These are phyloP conservation scores for Stevia rebaudiana DNA, from an alignment of 140 eudicot genomes.

Conservation along the genomic window DNA sequence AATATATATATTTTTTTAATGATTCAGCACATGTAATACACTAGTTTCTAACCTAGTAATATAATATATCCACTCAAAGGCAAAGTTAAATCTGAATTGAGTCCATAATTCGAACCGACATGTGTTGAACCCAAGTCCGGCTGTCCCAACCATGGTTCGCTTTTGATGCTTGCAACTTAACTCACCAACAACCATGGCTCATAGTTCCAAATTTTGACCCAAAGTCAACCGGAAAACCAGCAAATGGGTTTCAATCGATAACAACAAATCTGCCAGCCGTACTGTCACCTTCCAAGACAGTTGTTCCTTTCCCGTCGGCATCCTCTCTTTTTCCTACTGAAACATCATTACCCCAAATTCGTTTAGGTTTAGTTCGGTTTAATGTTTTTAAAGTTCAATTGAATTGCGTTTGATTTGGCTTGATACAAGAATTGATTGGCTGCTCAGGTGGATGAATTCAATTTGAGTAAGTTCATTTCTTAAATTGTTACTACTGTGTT, in stretches of 20 bases:
- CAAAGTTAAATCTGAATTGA: too few species aligned
- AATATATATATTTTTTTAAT: too few species aligned
- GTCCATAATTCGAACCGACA: not conserved
- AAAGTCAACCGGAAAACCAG: constrained; percentile 10
- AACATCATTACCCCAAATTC: not conserved
- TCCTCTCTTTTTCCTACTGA: constrained; percentile 9
- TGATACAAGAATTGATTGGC: constrained; percentile 18
- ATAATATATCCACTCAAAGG: too few species aligned
- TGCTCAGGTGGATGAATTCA: constrained; percentile 19
- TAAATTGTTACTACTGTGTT: not conserved
- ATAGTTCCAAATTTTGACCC: constrained; percentile 5
- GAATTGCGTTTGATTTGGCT: constrained; percentile 10
- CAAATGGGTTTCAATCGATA: constrained; percentile 13
- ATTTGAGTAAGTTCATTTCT: constrained; percentile 16
- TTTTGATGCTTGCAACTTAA: not conserved
- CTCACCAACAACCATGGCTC: not conserved
- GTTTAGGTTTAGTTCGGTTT: not conserved
- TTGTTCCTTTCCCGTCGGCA: constrained; percentile 4
- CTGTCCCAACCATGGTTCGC: not conserved
- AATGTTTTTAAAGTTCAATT: not conserved
- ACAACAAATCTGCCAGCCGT: constrained; percentile 14
- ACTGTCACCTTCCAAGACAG: not conserved
- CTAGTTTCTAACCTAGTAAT: too few species aligned
- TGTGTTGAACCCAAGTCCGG: constrained; percentile 4
- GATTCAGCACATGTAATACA: too few species aligned